Evolutionary conservation across 1,284 basidiomycete genomes (phyloP).

Genomic region (Tilletia walkeri): DNA sequence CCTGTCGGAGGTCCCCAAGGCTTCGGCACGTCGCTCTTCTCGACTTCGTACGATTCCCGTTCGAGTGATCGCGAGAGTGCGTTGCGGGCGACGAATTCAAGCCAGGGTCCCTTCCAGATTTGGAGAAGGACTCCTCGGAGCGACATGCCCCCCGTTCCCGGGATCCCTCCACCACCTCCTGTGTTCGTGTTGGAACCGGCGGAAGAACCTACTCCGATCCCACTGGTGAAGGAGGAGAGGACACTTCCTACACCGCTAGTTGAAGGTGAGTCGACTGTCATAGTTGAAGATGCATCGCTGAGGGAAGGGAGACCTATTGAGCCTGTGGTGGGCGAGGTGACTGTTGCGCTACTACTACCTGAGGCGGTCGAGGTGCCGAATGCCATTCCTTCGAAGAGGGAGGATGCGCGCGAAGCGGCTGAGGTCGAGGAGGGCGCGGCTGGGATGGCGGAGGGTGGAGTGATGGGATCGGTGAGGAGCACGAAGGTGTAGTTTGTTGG

Average conservation of each 20-base stretch:
- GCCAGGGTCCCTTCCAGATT: conserved; percentile 85
- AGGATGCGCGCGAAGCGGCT: background rate
- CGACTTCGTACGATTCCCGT: conserved; percentile 3
- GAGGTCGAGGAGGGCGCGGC: background rate
- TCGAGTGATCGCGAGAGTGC: conserved; percentile 62
- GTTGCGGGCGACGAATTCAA: conserved; percentile 89
- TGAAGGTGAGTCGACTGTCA: background rate
- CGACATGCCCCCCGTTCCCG: conserved; percentile 50
- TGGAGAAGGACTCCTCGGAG: conserved; percentile 79
- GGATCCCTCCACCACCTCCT: conserved; percentile 34
- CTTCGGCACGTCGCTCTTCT: background rate
- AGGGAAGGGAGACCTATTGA: background rate
- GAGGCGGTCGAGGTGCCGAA: conserved; percentile 29
- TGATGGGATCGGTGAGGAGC: conserved; percentile 82
- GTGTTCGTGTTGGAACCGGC: background rate
- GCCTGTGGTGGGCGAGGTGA: background rate
- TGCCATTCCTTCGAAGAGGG: conserved; percentile 30
- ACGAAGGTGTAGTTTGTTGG: conserved; percentile 90
- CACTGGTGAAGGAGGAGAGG: conserved; percentile 1
- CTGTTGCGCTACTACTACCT: background rate
- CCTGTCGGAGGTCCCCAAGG: background rate
- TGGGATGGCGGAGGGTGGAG: conserved; percentile 52
- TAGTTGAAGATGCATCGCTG: background rate
- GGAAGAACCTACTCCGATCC: background rate
- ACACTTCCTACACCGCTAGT: conserved; percentile 2